Conservation (phyloP, 345 rosid species). For the Gossypium arboreum region DNA sequence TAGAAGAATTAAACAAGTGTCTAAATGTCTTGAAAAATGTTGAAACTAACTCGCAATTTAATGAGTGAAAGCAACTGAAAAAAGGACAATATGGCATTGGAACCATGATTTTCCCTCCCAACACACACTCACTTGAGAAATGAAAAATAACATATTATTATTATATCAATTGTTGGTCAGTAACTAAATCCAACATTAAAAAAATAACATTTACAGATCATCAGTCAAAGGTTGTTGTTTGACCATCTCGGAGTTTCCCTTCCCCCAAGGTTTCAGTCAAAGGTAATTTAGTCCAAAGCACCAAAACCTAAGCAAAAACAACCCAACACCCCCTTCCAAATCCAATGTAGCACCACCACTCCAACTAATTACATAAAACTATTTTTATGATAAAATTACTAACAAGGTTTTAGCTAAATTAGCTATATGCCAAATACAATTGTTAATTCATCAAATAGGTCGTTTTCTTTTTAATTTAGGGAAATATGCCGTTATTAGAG, state of each 20-base stretch:
- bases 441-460: no score
- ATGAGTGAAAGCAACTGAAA: neutral
- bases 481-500: no score
- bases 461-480: no score
- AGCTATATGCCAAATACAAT: no score
- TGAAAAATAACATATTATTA: neutral
- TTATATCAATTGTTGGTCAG: neutral
- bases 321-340: neutral
- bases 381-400: no score
- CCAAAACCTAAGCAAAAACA: slow-evolving; percentile 8
- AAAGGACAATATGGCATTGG: neutral
- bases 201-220: neutral
- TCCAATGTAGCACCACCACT: neutral
- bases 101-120: slow-evolving; percentile 6
- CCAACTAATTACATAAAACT: neutral
- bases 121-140: neutral
- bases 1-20: neutral
- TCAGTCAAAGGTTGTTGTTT: slow-evolving; percentile 4
- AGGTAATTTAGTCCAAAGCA: neutral
- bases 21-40: neutral
- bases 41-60: neutral
- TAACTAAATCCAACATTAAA: neutral
- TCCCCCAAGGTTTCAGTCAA: slow-evolving; percentile 4
- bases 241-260: slow-evolving; percentile 2
- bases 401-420: no score